Evolutionary conservation across 495 filamentous ascomycete species (phyloP).

Genomic region (Talaromyces nanjingensis): DNA sequence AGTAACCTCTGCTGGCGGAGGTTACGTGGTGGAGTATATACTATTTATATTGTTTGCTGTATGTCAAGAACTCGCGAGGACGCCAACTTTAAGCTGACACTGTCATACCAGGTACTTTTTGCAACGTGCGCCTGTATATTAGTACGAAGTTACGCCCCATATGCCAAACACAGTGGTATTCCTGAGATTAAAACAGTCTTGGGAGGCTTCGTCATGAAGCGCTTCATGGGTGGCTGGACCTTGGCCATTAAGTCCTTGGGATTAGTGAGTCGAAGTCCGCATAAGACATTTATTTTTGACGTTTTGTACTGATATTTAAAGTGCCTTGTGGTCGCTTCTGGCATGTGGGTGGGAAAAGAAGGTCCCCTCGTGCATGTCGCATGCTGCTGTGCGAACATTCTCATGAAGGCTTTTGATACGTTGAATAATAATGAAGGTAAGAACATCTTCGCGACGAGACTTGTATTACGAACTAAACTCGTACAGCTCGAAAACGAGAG

Average conservation of each 20-base stretch:
- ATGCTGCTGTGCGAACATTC: slow-evolving; percentile 92
- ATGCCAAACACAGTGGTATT: slow-evolving; percentile 94
- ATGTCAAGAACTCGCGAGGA: slow-evolving; percentile 18
- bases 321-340: slow-evolving; percentile 92
- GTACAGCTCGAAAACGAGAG: slow-evolving; percentile 81
- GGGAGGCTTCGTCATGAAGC: slow-evolving; percentile 87
- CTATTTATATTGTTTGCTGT: slow-evolving; percentile 81
- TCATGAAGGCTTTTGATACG: slow-evolving; percentile 82
- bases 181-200: slow-evolving; percentile 97
- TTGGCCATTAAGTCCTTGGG: slow-evolving; percentile 87
- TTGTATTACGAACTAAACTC: slow-evolving; percentile 6
- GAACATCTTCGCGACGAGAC: not conserved
- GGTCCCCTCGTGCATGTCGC: slow-evolving; percentile 95
- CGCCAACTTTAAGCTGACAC: slow-evolving; percentile 16
- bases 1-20: slow-evolving; percentile 54
- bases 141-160: slow-evolving; percentile 75
- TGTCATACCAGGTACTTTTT: slow-evolving; percentile 57
- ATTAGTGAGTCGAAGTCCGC: slow-evolving; percentile 49
- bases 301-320: slow-evolving; percentile 31
- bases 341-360: slow-evolving; percentile 98
- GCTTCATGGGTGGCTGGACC: slow-evolving; percentile 92
- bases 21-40: slow-evolving; percentile 76
- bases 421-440: slow-evolving; percentile 85
- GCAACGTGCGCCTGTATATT: slow-evolving; percentile 71
- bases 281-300: not conserved